Evolutionary conservation across 495 filamentous ascomycete species (phyloP), one percentile per base, ranked within the genome.

Genomic region (Bombardia bombarda): DNA sequence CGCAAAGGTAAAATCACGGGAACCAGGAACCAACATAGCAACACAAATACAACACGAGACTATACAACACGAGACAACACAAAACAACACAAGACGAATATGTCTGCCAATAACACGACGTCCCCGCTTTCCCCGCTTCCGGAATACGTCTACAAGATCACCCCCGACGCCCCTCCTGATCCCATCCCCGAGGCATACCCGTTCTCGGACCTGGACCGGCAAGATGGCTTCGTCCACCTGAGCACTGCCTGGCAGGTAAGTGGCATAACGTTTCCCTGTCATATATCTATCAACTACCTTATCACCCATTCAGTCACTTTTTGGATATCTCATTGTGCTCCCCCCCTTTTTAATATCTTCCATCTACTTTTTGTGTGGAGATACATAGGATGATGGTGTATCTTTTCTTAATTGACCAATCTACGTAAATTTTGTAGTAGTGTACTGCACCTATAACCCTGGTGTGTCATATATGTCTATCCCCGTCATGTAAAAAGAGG

Each of bases 141-240:
- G 3, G 45, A 57, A 7, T 74, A 56, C 40, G 59, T 75, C 32
- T 75, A 75, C 62, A 75, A 77, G 47, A 75, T 77, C 50, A 52
- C 66, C 14, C 60, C 67, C 7, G 43, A 57, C 17, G 52, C 58
- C 8, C 71, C 72, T n/a, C 66, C 67, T 13, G 42, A 55, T 18
- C 70, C 72, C n/a, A 61, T 75, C 43, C 71, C 72, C 14, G 51
- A 56, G 1, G 42, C 54, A 42, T 72, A 69, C 42, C 72, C 70
- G 12, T 64, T 69, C 38, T 75, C 72, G 34, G 61, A 66, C 17
- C 58, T 74, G 6, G 73, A 77, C 53, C 58, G 55, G 42, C 53
- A 69, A 36, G 73, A 77, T 41, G 73, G 73, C 12, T 77, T 77
- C 51, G 60, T 77, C 6, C 73, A 77, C 35, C 48, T 77, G 14